phyloP scores from a whole-genome alignment of 257 asterid species.

The Galeopsis tetrahit region DNA sequence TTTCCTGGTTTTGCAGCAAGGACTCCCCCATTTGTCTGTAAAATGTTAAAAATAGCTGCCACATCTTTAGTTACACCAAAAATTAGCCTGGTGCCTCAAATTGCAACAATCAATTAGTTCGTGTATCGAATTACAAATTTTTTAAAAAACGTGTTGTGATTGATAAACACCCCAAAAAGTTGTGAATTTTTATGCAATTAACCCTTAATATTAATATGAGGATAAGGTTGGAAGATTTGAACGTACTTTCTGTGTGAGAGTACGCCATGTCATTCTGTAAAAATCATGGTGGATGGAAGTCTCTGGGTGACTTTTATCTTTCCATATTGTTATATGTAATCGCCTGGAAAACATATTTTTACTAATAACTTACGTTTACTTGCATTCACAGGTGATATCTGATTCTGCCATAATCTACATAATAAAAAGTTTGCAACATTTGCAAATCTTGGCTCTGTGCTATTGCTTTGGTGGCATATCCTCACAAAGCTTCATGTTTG shows the following conservation, averaged over 20 bases:
- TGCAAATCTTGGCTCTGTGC: conserved; percentile 70
- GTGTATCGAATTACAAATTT: no score
- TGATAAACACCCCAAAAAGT: no score
- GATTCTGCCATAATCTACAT: conserved; percentile 62
- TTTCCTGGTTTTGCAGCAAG: no score
- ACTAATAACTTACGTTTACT: conserved; percentile 22
- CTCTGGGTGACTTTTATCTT: conserved; percentile 1
- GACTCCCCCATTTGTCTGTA: no score
- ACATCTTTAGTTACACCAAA: no score
- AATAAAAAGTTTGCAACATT: conserved; percentile 47
- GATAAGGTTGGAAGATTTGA: background rate
- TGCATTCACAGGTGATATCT: conserved; percentile 63
- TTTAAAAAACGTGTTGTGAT: no score
- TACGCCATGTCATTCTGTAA: background rate
- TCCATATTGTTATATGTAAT: background rate
- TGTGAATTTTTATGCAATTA: no score
- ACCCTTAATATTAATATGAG: no score
- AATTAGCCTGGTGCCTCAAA: no score
- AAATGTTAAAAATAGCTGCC: no score
- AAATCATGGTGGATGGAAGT: conserved; percentile 16
- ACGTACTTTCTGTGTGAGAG: background rate
- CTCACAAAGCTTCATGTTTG: conserved; percentile 52
- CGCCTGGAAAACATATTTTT: background rate
- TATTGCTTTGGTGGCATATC: conserved; percentile 86
- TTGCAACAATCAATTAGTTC: no score